A percentile compares a stretch with the other conserved stretches of the same genome.
Evolutionary conservation across 2,329 filamentous ascomycete genomes (phyloP).

Genomic region (Colletotrichum endophyticum): DNA sequence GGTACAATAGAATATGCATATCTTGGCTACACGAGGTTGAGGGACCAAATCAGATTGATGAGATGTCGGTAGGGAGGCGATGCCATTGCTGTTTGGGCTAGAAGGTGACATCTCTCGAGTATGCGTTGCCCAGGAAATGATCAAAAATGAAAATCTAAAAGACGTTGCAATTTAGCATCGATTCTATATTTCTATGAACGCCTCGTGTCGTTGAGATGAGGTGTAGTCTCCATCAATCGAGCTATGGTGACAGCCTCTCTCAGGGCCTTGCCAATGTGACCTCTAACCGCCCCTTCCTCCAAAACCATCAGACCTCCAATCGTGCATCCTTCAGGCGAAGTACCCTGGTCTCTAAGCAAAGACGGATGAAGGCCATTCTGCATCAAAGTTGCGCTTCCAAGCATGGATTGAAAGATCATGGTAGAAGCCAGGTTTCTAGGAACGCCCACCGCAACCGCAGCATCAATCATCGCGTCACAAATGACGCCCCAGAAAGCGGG

Average conservation of each 20-base stretch:
- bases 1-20: background rate
- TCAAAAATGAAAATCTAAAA: rapidly evolving
- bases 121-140: rapidly evolving
- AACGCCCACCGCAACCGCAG: slow-evolving; percentile 64
- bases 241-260: slow-evolving; percentile 53
- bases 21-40: background rate
- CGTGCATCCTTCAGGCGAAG: slow-evolving; percentile 65
- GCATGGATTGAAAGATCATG: slow-evolving; percentile 66
- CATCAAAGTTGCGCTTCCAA: slow-evolving; percentile 59
- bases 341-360: slow-evolving; percentile 62
- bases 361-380: slow-evolving; percentile 59
- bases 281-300: slow-evolving; percentile 60
- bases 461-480: slow-evolving; percentile 63
- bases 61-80: rapidly evolving
- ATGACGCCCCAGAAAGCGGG: slow-evolving; percentile 66
- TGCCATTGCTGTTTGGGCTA: background rate
- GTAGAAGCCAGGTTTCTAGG: slow-evolving; percentile 59
- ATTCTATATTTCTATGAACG: background rate
- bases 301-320: slow-evolving; percentile 64
- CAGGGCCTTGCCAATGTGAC: slow-evolving; percentile 43
- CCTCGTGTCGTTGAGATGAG: slow-evolving; percentile 46
- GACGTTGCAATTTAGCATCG: background rate
- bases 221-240: slow-evolving; percentile 40
- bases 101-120: background rate
- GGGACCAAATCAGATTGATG: rapidly evolving